phyloP scores from a whole-genome alignment of 2,329 filamentous ascomycete species.

The Coniochaeta sp. region DNA sequence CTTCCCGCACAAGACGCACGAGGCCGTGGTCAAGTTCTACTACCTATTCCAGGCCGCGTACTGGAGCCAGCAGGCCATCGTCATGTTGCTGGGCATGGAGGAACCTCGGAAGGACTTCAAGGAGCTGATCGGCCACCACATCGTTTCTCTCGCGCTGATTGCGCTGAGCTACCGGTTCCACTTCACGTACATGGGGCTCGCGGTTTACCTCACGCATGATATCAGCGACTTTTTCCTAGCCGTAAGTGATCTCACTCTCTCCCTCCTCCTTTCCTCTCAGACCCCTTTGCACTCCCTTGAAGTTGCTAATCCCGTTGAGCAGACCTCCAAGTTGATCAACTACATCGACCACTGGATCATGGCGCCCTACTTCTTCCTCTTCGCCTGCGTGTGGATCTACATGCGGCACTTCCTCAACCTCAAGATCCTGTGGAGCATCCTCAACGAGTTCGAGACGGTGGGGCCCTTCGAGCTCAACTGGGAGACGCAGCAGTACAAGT shows the following conservation, averaged over 20 bases:
- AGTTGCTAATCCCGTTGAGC: constrained; percentile 7
- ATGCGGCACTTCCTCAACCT: constrained; percentile 81
- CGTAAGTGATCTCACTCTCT: too few relatives aligned
- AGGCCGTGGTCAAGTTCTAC: constrained; percentile 84
- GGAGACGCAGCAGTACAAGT: constrained; percentile 72
- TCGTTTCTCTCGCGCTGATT: constrained; percentile 81
- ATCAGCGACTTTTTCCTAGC: constrained; percentile 94
- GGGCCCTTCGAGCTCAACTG: constrained; percentile 72
- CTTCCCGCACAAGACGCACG: constrained; percentile 78
- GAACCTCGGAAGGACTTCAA: constrained; percentile 93
- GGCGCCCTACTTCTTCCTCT: constrained; percentile 77
- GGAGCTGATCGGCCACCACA: constrained; percentile 85
- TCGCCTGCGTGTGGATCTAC: constrained; percentile 83
- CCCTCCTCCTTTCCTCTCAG: not conserved
- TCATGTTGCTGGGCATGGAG: constrained; percentile 79
- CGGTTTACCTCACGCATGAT: constrained; percentile 91
- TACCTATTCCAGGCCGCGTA: constrained; percentile 92
- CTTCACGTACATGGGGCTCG: constrained; percentile 90
- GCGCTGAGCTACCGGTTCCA: constrained; percentile 88
- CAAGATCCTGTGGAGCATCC: constrained; percentile 65
- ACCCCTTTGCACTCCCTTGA: constrained; percentile 3
- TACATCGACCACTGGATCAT: constrained; percentile 76
- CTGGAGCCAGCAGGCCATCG: constrained; percentile 92
- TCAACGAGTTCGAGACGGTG: constrained; percentile 68
- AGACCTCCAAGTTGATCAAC: constrained; percentile 88